A percentile compares a stretch with the other conserved stretches of the same genome.
Conservation (phyloP, 2,329 filamentous ascomycete genomes). For the Hysterium pulicare region DNA sequence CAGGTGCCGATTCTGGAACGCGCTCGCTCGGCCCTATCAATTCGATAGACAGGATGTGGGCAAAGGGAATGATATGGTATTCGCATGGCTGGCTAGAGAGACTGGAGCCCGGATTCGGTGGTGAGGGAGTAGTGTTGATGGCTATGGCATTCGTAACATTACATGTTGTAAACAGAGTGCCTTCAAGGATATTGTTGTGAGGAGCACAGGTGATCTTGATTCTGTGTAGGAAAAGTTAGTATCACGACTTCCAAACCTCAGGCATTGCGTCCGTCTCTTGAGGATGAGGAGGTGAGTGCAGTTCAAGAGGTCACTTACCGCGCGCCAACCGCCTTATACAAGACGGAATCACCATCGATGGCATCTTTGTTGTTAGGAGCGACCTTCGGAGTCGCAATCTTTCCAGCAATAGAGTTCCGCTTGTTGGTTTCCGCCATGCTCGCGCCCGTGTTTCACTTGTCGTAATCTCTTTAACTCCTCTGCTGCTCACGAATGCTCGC, state of each 20-base stretch:
- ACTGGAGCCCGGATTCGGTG: constrained; percentile 41
- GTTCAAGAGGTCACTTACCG: constrained; percentile 45
- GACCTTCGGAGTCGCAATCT: constrained; percentile 52
- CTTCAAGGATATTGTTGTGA: constrained; percentile 54
- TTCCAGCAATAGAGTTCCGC: constrained; percentile 53
- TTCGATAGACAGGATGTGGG: constrained; percentile 57
- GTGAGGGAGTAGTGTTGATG: constrained; percentile 53
- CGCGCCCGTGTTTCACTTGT: constrained; percentile 5
- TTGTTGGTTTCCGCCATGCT: constrained; percentile 56
- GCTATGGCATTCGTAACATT: constrained; percentile 60
- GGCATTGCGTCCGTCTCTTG: neutral
- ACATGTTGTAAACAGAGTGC: constrained; percentile 60
- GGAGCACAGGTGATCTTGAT: constrained; percentile 57
- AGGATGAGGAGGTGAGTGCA: neutral
- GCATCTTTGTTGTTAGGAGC: constrained; percentile 40
- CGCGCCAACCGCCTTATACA: constrained; percentile 60
- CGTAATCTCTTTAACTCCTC: constrained; percentile 9
- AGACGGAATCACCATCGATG: constrained; percentile 50
- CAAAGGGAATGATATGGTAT: constrained; percentile 60
- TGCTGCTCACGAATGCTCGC: constrained; percentile 17
- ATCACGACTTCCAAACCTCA: neutral
- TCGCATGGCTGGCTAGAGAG: constrained; percentile 46
- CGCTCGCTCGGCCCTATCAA: constrained; percentile 43
- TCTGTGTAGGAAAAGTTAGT: constrained; percentile 33
- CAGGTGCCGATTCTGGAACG: constrained; percentile 32